phyloP scores from a whole-genome alignment of 176 grass and related monocot genomes.

The Melocanna baccifera region DNA sequence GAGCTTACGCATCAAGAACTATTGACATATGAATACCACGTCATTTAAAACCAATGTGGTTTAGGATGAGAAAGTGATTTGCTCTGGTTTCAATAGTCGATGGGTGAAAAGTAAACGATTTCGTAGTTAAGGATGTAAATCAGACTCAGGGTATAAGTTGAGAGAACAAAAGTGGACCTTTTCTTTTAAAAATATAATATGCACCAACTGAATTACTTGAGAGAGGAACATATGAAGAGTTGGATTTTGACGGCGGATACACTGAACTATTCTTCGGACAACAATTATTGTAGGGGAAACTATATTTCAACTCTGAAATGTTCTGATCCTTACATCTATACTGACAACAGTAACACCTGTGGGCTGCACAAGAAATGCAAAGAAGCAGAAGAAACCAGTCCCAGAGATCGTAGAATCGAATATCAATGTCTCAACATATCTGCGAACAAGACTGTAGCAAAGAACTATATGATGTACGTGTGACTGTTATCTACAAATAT shows the following conservation, averaged over 20 bases:
- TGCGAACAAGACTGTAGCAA: background rate
- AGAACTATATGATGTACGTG: background rate
- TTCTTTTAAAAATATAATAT: too few relatives aligned
- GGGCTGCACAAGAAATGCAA: background rate
- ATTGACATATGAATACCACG: too few relatives aligned
- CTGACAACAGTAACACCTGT: background rate
- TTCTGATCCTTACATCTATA: background rate
- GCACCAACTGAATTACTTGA: too few relatives aligned
- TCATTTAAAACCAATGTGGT: too few relatives aligned
- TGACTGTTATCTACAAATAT: slow-evolving; percentile 1
- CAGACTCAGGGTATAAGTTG: too few relatives aligned
- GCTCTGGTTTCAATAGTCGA: too few relatives aligned
- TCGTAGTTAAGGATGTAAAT: too few relatives aligned
- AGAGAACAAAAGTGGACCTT: too few relatives aligned
- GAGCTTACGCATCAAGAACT: too few relatives aligned
- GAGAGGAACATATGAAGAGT: background rate
- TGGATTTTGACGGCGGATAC: background rate
- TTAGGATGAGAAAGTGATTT: too few relatives aligned
- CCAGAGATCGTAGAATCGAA: background rate
- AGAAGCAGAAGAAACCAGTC: background rate
- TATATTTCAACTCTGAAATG: background rate
- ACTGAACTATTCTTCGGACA: background rate
- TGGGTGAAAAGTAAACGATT: too few relatives aligned
- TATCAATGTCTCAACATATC: background rate
- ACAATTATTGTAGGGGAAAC: background rate